Evolutionary conservation across 2,329 filamentous ascomycete species (phyloP).

Genomic region (Hymenoscyphus repandus): DNA sequence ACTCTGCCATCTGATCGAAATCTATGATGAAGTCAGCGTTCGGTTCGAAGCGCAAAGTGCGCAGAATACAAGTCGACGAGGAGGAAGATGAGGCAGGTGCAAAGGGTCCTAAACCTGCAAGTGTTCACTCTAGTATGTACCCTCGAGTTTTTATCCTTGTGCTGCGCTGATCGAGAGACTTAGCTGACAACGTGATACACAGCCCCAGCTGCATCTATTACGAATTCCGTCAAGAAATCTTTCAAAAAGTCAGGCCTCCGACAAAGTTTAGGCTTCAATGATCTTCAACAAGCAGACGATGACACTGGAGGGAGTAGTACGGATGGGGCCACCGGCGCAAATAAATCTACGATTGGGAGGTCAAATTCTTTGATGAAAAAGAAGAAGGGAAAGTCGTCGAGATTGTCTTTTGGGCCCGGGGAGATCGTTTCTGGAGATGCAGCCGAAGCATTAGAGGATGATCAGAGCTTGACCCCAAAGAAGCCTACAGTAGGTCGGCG

Average conservation of each 20-base stretch:
- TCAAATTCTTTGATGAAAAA: slow-evolving; percentile 58
- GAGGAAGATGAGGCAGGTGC: slow-evolving; percentile 50
- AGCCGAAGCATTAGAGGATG: slow-evolving; percentile 45
- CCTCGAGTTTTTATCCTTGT: slow-evolving; percentile 5
- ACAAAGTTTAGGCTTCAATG: slow-evolving; percentile 45
- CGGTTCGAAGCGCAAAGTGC: slow-evolving; percentile 60
- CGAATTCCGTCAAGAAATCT: slow-evolving; percentile 45
- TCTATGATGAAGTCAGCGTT: slow-evolving; percentile 37
- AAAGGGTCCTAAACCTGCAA: slow-evolving; percentile 9
- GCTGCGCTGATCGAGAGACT: slow-evolving; percentile 25
- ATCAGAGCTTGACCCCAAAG: slow-evolving; percentile 55
- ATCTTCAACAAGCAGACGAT: slow-evolving; percentile 27
- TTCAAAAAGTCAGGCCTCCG: slow-evolving; percentile 54
- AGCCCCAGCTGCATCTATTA: slow-evolving; percentile 7
- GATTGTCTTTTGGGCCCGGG: slow-evolving; percentile 70
- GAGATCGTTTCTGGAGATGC: slow-evolving; percentile 49
- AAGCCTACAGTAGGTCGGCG: slow-evolving; percentile 57
- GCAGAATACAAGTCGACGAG: slow-evolving; percentile 68
- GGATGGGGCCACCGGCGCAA: slow-evolving; percentile 10
- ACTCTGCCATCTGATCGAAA: background rate
- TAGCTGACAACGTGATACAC: slow-evolving; percentile 23
- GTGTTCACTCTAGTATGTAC: slow-evolving; percentile 25
- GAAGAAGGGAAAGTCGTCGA: slow-evolving; percentile 52
- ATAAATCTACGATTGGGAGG: slow-evolving; percentile 41
- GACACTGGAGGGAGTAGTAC: slow-evolving; percentile 8